Evolutionary conservation across 768 basidiomycete genomes (phyloP).

Genomic region (Rubroboletus pulcherrimus): DNA sequence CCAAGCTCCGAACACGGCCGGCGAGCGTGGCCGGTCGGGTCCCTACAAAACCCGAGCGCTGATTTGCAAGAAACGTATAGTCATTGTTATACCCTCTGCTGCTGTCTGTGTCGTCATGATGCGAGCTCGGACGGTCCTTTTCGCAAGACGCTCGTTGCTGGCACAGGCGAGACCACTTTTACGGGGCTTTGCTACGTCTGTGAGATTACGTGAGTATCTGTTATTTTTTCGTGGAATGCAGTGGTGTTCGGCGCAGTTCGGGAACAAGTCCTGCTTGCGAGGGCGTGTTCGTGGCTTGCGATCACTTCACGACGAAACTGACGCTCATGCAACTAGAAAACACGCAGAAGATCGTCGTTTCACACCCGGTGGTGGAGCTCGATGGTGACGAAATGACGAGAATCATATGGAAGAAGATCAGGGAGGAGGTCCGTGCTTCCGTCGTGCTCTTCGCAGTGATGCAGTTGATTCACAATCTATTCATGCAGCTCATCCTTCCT

Average conservation of each 20-base stretch:
- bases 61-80: conserved; percentile 3
- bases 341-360: conserved; percentile 64
- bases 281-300: neutral
- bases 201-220: conserved; percentile 27
- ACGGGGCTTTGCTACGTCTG: conserved; percentile 29
- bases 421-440: conserved; percentile 70
- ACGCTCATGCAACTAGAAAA: conserved; percentile 19
- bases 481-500: conserved; percentile 83
- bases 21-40: conserved; percentile 9
- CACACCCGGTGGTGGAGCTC: conserved; percentile 89
- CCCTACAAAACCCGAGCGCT: conserved; percentile 17
- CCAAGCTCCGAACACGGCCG: conserved; percentile 22
- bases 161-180: conserved; percentile 19
- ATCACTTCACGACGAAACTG: neutral
- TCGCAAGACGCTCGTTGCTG: conserved; percentile 23
- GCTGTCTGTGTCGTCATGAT: conserved; percentile 11
- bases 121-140: conserved; percentile 22
- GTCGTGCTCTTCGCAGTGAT: neutral
- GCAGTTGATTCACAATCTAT: neutral
- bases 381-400: conserved; percentile 99
- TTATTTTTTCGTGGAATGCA: neutral
- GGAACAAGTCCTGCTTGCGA: neutral
- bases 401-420: conserved; percentile 98
- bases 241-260: conserved; percentile 1
- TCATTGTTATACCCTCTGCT: conserved; percentile 13